Conservation (phyloP, 2,329 filamentous ascomycete species). For the Ophiostoma ips region DNA sequence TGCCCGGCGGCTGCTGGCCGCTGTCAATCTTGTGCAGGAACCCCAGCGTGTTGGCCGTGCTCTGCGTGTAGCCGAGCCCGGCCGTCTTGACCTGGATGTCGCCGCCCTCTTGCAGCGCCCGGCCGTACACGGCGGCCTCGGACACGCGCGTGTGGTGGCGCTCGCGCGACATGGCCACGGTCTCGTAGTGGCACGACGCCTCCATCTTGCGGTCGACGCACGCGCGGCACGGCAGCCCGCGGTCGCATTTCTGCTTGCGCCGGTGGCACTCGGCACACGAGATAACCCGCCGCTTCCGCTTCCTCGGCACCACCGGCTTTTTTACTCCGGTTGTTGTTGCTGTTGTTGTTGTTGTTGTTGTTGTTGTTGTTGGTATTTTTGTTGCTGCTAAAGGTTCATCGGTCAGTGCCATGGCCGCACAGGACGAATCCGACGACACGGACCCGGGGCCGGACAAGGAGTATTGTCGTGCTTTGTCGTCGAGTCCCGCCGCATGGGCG, state of each 20-base stretch:
- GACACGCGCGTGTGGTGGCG: conserved; percentile 17
- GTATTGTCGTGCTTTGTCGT: neutral
- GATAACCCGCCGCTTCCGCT: conserved; percentile 45
- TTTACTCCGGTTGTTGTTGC: too few species aligned
- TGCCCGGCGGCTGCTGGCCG: too few species aligned
- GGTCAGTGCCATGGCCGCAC: neutral
- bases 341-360: too few species aligned
- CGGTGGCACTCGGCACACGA: conserved; percentile 52
- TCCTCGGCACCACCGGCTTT: conserved; percentile 22
- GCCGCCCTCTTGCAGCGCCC: conserved; percentile 16
- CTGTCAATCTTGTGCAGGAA: conserved; percentile 42
- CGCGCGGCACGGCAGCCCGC: conserved; percentile 44
- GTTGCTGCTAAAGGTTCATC: neutral
- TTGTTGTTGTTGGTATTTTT: neutral
- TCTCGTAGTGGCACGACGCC: conserved; percentile 43
- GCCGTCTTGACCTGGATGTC: conserved; percentile 28
- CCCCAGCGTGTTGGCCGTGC: conserved; percentile 36
- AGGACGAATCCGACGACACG: too few species aligned
- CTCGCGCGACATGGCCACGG: conserved; percentile 29
- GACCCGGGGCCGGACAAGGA: too few species aligned
- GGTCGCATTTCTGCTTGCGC: conserved; percentile 51
- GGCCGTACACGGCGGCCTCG: conserved; percentile 11
- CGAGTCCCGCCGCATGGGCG: conserved; percentile 1
- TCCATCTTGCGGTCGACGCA: conserved; percentile 44
- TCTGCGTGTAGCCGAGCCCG: conserved; percentile 41